Evolutionary conservation across 495 filamentous ascomycete genomes (phyloP), one percentile per base, ranked within the genome.

Genomic region (Zalerion maritima): DNA sequence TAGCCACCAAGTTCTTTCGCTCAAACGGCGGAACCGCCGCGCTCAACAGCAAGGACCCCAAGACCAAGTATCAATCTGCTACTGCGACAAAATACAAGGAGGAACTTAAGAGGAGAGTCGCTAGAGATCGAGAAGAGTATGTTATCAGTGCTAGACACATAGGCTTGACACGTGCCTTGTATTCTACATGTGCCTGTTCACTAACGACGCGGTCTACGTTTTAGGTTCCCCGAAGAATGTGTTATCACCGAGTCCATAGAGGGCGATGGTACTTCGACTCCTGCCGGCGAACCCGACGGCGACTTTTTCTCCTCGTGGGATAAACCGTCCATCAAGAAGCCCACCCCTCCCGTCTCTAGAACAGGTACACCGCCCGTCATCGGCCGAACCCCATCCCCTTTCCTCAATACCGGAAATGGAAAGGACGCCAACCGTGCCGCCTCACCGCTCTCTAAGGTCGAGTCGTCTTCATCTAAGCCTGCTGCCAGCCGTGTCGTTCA

Each of bases 251-350:
- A 94, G 50, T 69, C 62, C 35, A 72, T 69, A 26, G 61, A 65
- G 18, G 63, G 61, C 20, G 76, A 80, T 36, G 72, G 69, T 39
- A 63, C 73, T 1, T 65, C 59, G 43, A 85, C 83, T 12, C 80
- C 81, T 21, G 65, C 76, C 24, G 74, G 67, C 29, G 87, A 96
- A 35, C 55, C 62, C 14, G 83, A 79, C 6, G 84, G 91, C 38
- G 87, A 96, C 52, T 97, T 96, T 67, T 97, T 96, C 62, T 92
- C 87, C 6, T 92, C 84, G 0, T 97, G 87, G 86, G 91, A 96
- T 50, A 93, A 94, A 56, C 89, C 89, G 3, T 70, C 84, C 3
- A 93, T 97, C 60, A 97, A 96, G 62, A 79, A 86, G 33, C 91
- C 86, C 6, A 93, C 81, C 42, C 89, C 92, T 36, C 89, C 89